Conservation (phyloP, 208 protist genomes). For the Trypanosoma lewisi region DNA sequence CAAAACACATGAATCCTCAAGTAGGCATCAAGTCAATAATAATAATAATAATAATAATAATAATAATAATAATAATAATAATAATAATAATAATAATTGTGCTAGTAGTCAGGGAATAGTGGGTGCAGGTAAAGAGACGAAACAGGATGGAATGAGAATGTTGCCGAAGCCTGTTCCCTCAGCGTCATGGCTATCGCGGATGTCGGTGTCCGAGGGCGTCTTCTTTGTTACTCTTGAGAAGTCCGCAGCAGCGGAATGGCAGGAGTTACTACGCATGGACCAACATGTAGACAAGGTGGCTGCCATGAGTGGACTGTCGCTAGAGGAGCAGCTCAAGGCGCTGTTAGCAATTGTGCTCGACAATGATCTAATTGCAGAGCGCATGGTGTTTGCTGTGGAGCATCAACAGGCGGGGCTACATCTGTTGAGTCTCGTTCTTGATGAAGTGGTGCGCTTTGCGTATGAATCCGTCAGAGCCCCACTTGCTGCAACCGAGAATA, state of each 20-base stretch:
- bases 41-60: neutral
- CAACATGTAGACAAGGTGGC: neutral
- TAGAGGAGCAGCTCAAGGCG: constrained; percentile 14
- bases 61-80: too few relatives aligned
- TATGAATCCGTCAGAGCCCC: constrained; percentile 31
- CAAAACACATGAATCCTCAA: neutral
- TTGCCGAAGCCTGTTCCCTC: constrained; percentile 4
- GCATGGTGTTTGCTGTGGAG: constrained; percentile 73
- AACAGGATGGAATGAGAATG: too few relatives aligned
- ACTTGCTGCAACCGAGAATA: neutral
- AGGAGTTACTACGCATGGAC: constrained; percentile 20
- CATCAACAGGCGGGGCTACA: constrained; percentile 55
- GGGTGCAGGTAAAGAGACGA: too few relatives aligned
- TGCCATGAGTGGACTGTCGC: neutral
- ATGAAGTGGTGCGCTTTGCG: constrained; percentile 54
- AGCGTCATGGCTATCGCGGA: constrained; percentile 54
- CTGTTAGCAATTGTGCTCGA: constrained; percentile 21
- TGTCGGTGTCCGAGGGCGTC: constrained; percentile 37
- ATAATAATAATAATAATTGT: too few relatives aligned
- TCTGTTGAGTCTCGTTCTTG: constrained; percentile 66
- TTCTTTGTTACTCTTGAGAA: constrained; percentile 40
- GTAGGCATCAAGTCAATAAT: neutral
- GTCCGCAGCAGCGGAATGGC: constrained; percentile 11
- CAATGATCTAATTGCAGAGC: constrained; percentile 36
- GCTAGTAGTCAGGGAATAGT: too few relatives aligned